These are phyloP conservation scores for Microcyclospora pomicola DNA, from an alignment of 2,329 filamentous ascomycete genomes.

Conservation along the genomic window DNA sequence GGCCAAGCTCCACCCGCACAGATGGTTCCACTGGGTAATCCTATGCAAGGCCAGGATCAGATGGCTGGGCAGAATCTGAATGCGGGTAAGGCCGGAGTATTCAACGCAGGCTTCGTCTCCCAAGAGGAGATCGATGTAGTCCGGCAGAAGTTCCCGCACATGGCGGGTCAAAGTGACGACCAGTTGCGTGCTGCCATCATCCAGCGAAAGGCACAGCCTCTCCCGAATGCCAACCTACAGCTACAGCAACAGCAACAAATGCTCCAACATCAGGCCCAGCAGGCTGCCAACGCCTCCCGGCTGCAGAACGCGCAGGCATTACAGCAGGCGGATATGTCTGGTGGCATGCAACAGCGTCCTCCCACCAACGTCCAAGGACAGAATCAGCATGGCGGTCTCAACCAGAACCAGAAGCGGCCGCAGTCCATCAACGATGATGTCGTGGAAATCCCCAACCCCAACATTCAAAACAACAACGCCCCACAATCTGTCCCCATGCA, in stretches of 20 bases:
- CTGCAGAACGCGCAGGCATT: slow-evolving; percentile 18
- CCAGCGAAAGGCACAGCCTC: slow-evolving; percentile 17
- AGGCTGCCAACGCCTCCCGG: background rate
- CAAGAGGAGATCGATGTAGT: slow-evolving; percentile 28
- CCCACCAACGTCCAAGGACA: slow-evolving; percentile 2
- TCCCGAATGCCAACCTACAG: slow-evolving; percentile 22
- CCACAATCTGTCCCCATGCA: slow-evolving; percentile 22
- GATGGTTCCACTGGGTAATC: slow-evolving; percentile 23
- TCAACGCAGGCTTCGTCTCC: slow-evolving; percentile 1
- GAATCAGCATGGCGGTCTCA: too few relatives aligned
- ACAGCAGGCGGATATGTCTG: slow-evolving; percentile 3
- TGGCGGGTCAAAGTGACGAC: slow-evolving; percentile 28
- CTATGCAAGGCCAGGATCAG: slow-evolving; percentile 8
- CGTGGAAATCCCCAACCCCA: slow-evolving; percentile 25
- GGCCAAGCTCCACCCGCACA: slow-evolving; percentile 25
- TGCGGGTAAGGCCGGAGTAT: slow-evolving; percentile 4
- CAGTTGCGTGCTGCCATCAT: slow-evolving; percentile 25
- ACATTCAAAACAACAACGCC: slow-evolving; percentile 6
- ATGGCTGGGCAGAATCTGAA: slow-evolving; percentile 9
- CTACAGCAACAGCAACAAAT: slow-evolving; percentile 10
- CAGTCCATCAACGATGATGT: slow-evolving; percentile 27
- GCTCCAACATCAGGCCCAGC: slow-evolving; percentile 2
- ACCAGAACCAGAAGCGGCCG: slow-evolving; percentile 9
- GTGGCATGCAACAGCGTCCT: slow-evolving; percentile 1
- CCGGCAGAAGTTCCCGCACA: slow-evolving; percentile 22